Percentiles rank a stretch among this genome's conserved stretches.
phyloP scores from a whole-genome alignment of 1,139 yeast genomes.

The Suhomyces taliae region DNA sequence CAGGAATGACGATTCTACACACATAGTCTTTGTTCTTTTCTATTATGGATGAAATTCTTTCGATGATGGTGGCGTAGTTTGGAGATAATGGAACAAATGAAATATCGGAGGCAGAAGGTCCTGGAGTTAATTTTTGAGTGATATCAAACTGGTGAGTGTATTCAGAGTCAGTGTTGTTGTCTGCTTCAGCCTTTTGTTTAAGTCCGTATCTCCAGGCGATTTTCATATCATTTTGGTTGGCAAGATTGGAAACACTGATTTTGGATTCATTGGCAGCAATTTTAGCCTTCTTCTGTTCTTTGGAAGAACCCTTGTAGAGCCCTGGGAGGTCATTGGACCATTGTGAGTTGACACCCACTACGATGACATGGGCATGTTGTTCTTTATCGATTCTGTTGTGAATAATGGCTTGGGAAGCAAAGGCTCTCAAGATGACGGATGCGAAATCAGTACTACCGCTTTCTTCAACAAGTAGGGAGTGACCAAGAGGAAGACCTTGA shows the following conservation, averaged over 20 bases:
- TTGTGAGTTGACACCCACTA: slow-evolving; percentile 57
- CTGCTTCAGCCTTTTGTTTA: slow-evolving; percentile 37
- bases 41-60: slow-evolving; percentile 44
- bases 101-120: slow-evolving; percentile 63
- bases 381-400: slow-evolving; percentile 56
- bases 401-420: slow-evolving; percentile 76
- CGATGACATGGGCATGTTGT: slow-evolving; percentile 60
- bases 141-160: slow-evolving; percentile 75
- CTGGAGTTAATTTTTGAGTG: slow-evolving; percentile 66
- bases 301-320: slow-evolving; percentile 66
- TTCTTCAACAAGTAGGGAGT: slow-evolving; percentile 72
- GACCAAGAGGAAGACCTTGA: slow-evolving; percentile 83
- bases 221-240: slow-evolving; percentile 52
- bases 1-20: slow-evolving; percentile 72
- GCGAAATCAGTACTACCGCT: slow-evolving; percentile 88
- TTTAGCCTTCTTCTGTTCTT: slow-evolving; percentile 61
- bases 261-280: slow-evolving; percentile 60
- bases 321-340: slow-evolving; percentile 86
- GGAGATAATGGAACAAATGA: slow-evolving; percentile 48
- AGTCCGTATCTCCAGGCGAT: slow-evolving; percentile 89
- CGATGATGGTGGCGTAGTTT: slow-evolving; percentile 25
- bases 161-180: slow-evolving; percentile 10
- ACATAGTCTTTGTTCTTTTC: slow-evolving; percentile 40
- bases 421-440: slow-evolving; percentile 67
- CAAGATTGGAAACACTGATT: slow-evolving; percentile 66